phyloP scores from a whole-genome alignment of 805 yeast species.

The Grigorovia yakushimaensis region DNA sequence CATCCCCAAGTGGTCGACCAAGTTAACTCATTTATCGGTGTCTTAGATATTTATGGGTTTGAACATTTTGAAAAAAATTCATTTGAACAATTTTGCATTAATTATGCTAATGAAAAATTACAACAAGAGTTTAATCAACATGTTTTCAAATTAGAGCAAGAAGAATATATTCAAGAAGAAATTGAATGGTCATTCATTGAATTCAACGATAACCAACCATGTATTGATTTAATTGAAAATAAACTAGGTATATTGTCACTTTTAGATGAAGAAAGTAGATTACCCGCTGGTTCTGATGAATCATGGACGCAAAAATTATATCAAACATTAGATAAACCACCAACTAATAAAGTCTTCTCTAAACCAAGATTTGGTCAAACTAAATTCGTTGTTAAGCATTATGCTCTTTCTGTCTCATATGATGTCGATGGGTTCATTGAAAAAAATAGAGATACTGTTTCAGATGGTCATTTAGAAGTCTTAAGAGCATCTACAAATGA shows the following conservation, averaged over 20 bases:
- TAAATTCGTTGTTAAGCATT: conserved; percentile 83
- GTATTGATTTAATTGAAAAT: conserved; percentile 84
- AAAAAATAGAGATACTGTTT: conserved; percentile 94
- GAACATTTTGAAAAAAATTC: conserved; percentile 93
- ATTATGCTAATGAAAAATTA: conserved; percentile 91
- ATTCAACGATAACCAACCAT: conserved; percentile 93
- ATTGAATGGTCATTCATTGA: conserved; percentile 96
- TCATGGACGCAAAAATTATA: conserved; percentile 88
- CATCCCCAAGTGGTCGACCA: conserved; percentile 55
- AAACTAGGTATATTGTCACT: conserved; percentile 79
- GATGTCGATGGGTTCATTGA: conserved; percentile 93
- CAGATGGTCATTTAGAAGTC: conserved; percentile 88
- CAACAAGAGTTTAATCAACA: conserved; percentile 97
- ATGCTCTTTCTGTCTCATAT: conserved; percentile 88
- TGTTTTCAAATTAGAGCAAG: conserved; percentile 93
- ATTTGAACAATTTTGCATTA: conserved; percentile 95
- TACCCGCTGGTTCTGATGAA: conserved; percentile 89
- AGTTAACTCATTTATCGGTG: conserved; percentile 78
- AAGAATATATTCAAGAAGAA: conserved; percentile 83
- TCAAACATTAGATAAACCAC: conserved; percentile 70
- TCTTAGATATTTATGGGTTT: conserved; percentile 93
- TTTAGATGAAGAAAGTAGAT: conserved; percentile 88
- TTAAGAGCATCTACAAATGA: conserved; percentile 59
- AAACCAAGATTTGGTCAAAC: conserved; percentile 92
- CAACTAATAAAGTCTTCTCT: conserved; percentile 67